Evolutionary conservation across 2,329 filamentous ascomycete genomes (phyloP), one percentile per base, ranked within the genome.

Genomic region (Xylaria sp.): DNA sequence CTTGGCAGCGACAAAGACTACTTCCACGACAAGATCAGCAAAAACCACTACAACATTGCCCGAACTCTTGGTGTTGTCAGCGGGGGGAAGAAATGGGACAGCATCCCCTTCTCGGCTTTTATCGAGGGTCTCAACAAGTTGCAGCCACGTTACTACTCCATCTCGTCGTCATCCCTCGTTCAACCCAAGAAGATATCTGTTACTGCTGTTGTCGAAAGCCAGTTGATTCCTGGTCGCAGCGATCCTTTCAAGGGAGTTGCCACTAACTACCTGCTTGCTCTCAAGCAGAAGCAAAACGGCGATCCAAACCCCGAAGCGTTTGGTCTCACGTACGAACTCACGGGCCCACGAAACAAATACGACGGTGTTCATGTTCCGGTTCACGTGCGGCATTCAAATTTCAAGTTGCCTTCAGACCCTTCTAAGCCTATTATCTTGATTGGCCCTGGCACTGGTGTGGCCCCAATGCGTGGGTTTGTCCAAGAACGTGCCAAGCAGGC

Each of bases 101-200:
- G 87, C 56, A 88, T 97, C 58, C 96, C 95, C 15, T 98, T 99
- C 80, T 97, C 95, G 8, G 88, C 93, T 71, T 88, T 98, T 71
- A 93, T 99, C 68, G 95, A 99, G 82, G 91, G 92, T 67, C 79
- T 99, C 64, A 91, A 89, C 79, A 98, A 97, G 83, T 87, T 99
- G 59, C 95, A 99, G 78, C 94, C 95, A 38, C 92, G 95, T 51
- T 99, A 98, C 84, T 99, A 99, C 82, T 99, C 96, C 51, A 99
- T 99, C 77, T 99, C 95, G 2, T 99, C 96, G 1, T 98, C 95
- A 0, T 97, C 95, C 6, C 77, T 93, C 8, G 93, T 96, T 15
- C 93, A 99, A 75, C 93, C 95, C 75, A 89, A 96, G 79, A 94
- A 93, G 81, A 93, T 99, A 68, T 92, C 95, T 63, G 90, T 99